phyloP scores from a whole-genome alignment of 129 eudicot species.

The Artemisia annua region DNA sequence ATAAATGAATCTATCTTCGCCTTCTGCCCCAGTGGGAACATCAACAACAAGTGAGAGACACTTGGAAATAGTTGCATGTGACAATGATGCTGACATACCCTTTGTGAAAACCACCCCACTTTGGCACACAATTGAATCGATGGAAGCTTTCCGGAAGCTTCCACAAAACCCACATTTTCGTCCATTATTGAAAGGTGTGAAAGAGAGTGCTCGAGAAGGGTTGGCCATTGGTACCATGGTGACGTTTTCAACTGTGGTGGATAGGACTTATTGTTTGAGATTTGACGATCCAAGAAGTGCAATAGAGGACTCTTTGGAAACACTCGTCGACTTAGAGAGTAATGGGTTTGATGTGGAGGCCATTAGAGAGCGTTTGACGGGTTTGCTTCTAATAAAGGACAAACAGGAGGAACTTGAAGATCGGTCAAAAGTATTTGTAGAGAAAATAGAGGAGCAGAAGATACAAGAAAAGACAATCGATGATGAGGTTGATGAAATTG shows the following conservation, averaged over 20 bases:
- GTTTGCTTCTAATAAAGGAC: constrained; percentile 46
- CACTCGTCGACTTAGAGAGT: constrained; percentile 60
- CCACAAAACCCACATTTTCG: constrained; percentile 89
- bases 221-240: constrained; percentile 81
- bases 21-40: constrained; percentile 4
- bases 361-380: constrained; percentile 43
- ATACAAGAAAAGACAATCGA: constrained; percentile 26
- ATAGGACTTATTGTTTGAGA: constrained; percentile 43
- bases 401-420: constrained; percentile 41
- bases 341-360: constrained; percentile 65
- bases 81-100: constrained; percentile 39
- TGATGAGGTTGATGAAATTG: constrained; percentile 45
- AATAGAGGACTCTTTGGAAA: constrained; percentile 55
- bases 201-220: constrained; percentile 68
- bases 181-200: constrained; percentile 44
- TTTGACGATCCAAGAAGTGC: constrained; percentile 47
- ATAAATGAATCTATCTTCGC: neutral
- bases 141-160: constrained; percentile 58
- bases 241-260: constrained; percentile 57
- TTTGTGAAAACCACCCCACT: constrained; percentile 54
- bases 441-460: constrained; percentile 34
- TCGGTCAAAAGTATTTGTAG: constrained; percentile 18
- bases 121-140: constrained; percentile 66
- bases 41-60: constrained; percentile 17
- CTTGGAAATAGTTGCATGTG: constrained; percentile 6